Evolutionary conservation across 169 alveolate species (phyloP).

Genomic region (Eimeria zaria): DNA sequence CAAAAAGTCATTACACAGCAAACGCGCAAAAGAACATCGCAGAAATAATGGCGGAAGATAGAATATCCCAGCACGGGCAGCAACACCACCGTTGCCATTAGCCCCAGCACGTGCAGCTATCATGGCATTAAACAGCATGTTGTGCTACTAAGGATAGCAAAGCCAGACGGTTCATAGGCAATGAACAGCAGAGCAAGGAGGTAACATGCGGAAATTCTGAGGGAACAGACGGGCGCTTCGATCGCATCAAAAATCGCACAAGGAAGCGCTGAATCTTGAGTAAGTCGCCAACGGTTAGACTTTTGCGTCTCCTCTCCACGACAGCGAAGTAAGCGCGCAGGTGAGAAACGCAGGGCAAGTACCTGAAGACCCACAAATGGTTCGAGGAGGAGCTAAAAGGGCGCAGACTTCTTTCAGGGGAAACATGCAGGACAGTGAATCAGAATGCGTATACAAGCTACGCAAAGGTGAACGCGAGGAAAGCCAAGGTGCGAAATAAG

Average conservation of each 20-base stretch:
- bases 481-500: not conserved
- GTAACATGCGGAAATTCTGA: not conserved
- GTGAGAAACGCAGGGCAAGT: constrained; percentile 21
- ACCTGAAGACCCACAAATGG: not conserved
- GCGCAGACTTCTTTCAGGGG: not conserved
- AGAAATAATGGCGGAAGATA: not conserved
- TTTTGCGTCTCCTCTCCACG: constrained; percentile 56
- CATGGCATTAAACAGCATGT: not conserved
- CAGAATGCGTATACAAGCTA: not conserved
- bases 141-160: not conserved
- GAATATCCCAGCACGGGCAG: not conserved
- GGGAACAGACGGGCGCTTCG: not conserved
- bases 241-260: not conserved
- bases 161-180: not conserved
- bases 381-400: not conserved
- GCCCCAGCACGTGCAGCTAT: not conserved
- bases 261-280: constrained; percentile 46
- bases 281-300: constrained; percentile 11
- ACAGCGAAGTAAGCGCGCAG: not conserved
- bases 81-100: not conserved
- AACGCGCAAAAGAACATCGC: not conserved
- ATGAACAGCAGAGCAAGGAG: not conserved
- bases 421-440: not conserved
- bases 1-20: no score
- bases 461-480: not conserved